Conservation (phyloP, 306 rosid genomes). For the Aeschynomene evenia region DNA sequence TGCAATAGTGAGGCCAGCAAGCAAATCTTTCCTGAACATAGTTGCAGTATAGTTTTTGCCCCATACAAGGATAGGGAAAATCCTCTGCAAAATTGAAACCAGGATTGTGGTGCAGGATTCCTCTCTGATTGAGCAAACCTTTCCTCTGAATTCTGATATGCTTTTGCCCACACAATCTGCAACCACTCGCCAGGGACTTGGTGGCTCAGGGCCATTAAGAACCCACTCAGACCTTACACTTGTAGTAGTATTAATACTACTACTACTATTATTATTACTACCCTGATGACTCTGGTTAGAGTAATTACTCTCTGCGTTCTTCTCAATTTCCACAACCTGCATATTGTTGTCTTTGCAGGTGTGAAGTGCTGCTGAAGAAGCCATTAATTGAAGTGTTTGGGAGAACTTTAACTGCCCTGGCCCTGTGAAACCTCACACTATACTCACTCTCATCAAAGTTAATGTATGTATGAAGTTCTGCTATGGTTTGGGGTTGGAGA, state of each 20-base stretch:
- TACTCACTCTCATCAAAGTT: conserved; percentile 35
- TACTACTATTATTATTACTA: too few species aligned
- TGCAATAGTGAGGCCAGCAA: conserved; percentile 51
- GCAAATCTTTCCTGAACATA: conserved; percentile 45
- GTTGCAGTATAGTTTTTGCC: conserved; percentile 33
- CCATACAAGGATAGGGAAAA: conserved; percentile 52
- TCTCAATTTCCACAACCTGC: conserved; percentile 36
- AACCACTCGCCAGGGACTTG: conserved; percentile 29
- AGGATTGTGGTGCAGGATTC: conserved; percentile 9
- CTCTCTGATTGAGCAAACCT: conserved; percentile 20
- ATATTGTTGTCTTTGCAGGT: conserved; percentile 16
- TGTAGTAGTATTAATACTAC: too few species aligned
- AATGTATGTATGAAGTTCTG: neutral
- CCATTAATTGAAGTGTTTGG: conserved; percentile 56
- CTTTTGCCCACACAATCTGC: conserved; percentile 25
- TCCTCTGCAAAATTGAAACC: conserved; percentile 20
- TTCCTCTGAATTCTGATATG: neutral
- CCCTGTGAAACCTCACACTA: neutral
- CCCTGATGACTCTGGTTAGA: too few species aligned
- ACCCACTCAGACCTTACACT: conserved; percentile 45
- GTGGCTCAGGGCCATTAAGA: conserved; percentile 48
- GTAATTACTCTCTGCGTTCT: neutral
- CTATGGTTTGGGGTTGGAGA: conserved; percentile 4
- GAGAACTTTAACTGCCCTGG: conserved; percentile 49
- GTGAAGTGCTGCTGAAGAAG: conserved; percentile 13